Conservation (phyloP, 805 yeast genomes). For the Peterozyma toletana region DNA sequence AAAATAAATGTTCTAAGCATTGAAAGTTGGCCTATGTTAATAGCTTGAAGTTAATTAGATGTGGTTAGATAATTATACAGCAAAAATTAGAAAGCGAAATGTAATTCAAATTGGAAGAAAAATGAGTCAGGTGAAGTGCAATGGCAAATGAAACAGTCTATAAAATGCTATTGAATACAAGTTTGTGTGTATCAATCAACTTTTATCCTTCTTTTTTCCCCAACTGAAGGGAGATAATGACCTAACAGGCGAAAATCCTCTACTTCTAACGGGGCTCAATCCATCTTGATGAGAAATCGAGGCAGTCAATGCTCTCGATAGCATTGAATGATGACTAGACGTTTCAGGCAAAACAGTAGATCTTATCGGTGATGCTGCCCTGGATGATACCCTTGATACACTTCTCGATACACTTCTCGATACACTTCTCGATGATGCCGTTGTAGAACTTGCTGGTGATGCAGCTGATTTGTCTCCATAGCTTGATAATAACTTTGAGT, state of each 20-base stretch:
- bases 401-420: not conserved
- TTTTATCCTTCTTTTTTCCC: conserved; percentile 12
- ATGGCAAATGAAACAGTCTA: not conserved
- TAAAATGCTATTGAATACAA: no score
- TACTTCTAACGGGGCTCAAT: conserved; percentile 9
- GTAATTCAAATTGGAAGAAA: not conserved
- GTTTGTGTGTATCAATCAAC: not conserved
- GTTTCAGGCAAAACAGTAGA: no score
- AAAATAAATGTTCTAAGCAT: conserved; percentile 3
- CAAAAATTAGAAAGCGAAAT: not conserved
- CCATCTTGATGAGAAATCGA: no score
- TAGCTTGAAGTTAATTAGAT: not conserved
- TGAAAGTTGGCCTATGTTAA: not conserved
- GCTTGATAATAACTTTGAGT: conserved; percentile 1
- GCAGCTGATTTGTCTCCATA: not conserved
- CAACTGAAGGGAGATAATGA: conserved; percentile 22
- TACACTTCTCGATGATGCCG: not conserved
- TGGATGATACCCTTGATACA: not conserved
- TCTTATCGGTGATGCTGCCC: not conserved
- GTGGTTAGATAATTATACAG: not conserved
- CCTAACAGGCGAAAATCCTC: conserved; percentile 21
- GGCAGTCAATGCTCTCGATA: no score
- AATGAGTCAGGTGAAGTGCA: not conserved
- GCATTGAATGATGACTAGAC: no score
- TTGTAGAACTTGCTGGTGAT: not conserved